phyloP scores from a whole-genome alignment of 1,284 basidiomycete species.

The Tylopilus sp. region DNA sequence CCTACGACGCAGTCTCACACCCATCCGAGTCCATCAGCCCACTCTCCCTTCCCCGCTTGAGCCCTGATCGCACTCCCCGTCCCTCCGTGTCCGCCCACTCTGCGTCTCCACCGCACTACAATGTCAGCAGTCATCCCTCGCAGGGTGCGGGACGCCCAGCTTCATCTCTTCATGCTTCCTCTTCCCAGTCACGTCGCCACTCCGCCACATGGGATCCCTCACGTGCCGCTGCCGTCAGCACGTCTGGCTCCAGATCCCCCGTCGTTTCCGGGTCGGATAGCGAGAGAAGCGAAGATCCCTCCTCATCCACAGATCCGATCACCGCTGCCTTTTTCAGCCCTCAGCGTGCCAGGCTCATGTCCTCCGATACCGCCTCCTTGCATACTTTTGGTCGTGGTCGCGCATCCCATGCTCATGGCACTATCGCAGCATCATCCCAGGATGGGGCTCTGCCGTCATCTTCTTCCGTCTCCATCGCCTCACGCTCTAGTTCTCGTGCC shows the following conservation, averaged over 20 bases:
- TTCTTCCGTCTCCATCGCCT: conserved; percentile 39
- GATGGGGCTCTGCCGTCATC: conserved; percentile 39
- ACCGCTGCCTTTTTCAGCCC: conserved; percentile 17
- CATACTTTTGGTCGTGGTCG: conserved; percentile 44
- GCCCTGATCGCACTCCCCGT: conserved; percentile 50
- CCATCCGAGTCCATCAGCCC: conserved; percentile 27
- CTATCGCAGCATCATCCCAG: conserved; percentile 19
- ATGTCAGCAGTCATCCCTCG: conserved; percentile 40
- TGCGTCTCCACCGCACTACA: conserved; percentile 17
- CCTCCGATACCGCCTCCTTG: conserved; percentile 47
- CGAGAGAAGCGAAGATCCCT: conserved; percentile 34
- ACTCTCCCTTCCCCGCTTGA: conserved; percentile 21
- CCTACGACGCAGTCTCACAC: conserved; percentile 18
- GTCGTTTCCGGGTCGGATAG: conserved; percentile 22
- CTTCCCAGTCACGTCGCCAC: conserved; percentile 16
- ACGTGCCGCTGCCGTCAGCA: neutral
- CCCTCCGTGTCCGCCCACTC: conserved; percentile 44
- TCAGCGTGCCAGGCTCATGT: conserved; percentile 29
- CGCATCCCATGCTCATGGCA: conserved; percentile 20
- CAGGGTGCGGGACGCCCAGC: conserved; percentile 32
- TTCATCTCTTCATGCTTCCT: conserved; percentile 13
- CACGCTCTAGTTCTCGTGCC: conserved; percentile 38
- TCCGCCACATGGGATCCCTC: conserved; percentile 12
- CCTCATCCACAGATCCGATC: conserved; percentile 29
- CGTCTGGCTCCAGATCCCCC: conserved; percentile 9